Percentiles rank a stretch among this genome's conserved stretches.
phyloP scores from a whole-genome alignment of 2,329 filamentous ascomycete species.

The Epichloe amarillans region DNA sequence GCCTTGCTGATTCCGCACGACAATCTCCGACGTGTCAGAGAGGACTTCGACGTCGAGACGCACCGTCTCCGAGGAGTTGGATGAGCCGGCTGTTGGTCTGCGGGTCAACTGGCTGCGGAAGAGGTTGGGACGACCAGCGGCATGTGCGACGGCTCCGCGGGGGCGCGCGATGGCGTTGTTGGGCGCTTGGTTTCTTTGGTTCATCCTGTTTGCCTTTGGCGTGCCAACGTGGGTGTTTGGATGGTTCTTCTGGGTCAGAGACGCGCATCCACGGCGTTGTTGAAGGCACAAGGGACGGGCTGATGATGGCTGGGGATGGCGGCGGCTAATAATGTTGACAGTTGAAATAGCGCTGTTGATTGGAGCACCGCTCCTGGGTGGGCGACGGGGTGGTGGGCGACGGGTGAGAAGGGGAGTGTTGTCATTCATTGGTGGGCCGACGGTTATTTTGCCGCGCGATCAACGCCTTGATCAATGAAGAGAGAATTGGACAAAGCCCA shows the following conservation, averaged over 20 bases:
- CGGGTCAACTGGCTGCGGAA: constrained; percentile 47
- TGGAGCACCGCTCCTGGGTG: no score
- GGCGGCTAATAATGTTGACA: no score
- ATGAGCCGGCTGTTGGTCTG: constrained; percentile 34
- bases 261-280: background rate
- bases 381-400: no score
- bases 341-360: no score
- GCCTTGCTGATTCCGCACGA: constrained; percentile 49
- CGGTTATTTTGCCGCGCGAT: no score
- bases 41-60: constrained; percentile 34
- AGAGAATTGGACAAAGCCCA: no score
- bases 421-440: no score
- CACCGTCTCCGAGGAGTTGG: constrained; percentile 30
- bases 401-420: no score
- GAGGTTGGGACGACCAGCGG: constrained; percentile 27
- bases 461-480: no score
- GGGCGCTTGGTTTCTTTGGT: background rate
- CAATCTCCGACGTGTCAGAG: constrained; percentile 40
- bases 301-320: no score
- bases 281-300: no score
- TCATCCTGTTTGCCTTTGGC: background rate
- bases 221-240: background rate
- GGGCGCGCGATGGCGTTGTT: background rate
- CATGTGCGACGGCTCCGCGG: constrained; percentile 1
- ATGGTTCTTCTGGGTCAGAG: background rate